Base-by-base conservation (phyloP, 2,329 filamentous ascomycete species). In the Pseudocercospora cruenta region DNA sequence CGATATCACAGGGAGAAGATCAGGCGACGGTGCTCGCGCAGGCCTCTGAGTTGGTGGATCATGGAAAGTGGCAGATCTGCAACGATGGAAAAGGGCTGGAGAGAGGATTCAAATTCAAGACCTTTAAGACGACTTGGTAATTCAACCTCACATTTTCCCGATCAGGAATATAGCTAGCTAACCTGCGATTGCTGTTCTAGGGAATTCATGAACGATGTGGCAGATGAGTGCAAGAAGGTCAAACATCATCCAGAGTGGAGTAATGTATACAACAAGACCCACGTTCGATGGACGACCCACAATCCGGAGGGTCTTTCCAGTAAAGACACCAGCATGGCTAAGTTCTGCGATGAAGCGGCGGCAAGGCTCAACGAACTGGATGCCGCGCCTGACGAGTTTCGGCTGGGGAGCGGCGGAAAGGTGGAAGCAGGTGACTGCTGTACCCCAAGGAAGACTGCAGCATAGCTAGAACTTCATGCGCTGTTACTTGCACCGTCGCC, bases 211-310 rank as follows among this genome's bases (percentile, higher is more conserved):
- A 90, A 88, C n/a, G 83, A 84, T 2, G 85, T 92, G 14, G 87
- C 90, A 10, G 79, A 88, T 33, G 85, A 91, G 72, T 91, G 89
- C 79, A 90, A 90, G 74, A 76, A 86, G 43, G 84, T 85, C 73
- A 90, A 87, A 71, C 90, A 93, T 75, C 90, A 93, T 73, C 90
- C 90, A 0, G 90, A 92, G 76, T 92, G 90, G 90, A 89, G 88
- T 2, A 92, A 93, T 74, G 89, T 91, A 8, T 92, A 90, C 79
- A 92, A 91, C 75, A 89, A 85, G 5, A 86, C 87, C 0, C 88
- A 88, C 71, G 87, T 93, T 68, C 86, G 88, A 58, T 92, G 90
- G 90, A 92, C 89, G 8, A 92, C 90, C 1, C 90, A 92, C 75
- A 84, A 80, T 65, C 90, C 89, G 0, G 79, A 81, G 8, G 90